These are phyloP conservation scores for Albifimbria verrucaria DNA, from an alignment of 2,329 filamentous ascomycete genomes.

Conservation along the genomic window DNA sequence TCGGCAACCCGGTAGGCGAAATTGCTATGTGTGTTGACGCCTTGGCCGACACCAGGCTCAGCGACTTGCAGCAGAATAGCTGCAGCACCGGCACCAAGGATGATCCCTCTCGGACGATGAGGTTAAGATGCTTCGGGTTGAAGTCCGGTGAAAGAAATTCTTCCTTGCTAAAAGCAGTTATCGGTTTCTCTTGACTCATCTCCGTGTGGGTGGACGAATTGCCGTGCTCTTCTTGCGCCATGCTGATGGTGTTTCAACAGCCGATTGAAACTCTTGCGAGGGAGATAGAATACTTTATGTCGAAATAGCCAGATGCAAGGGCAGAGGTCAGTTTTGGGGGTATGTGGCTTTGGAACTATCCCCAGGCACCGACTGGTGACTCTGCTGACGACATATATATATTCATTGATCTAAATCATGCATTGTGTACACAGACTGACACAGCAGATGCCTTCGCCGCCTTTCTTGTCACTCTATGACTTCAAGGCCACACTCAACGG, in stretches of 20 bases:
- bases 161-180: slow-evolving; percentile 12
- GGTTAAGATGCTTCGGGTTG: slow-evolving; percentile 23
- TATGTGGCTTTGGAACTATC: too few species aligned
- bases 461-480: neutral
- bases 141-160: slow-evolving; percentile 17
- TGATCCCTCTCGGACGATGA: slow-evolving; percentile 30
- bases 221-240: neutral
- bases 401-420: too few species aligned
- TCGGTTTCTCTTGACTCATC: neutral
- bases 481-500: neutral
- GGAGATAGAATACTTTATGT: too few species aligned
- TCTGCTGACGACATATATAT: too few species aligned
- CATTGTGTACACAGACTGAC: too few species aligned
- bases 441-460: too few species aligned
- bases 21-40: slow-evolving; percentile 34
- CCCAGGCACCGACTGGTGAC: too few species aligned
- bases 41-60: slow-evolving; percentile 29
- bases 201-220: neutral
- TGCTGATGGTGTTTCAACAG: neutral
- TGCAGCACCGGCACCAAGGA: slow-evolving; percentile 30
- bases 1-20: slow-evolving; percentile 29
- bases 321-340: too few species aligned
- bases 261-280: too few species aligned
- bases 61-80: slow-evolving; percentile 34
- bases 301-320: too few species aligned